Evolutionary conservation across 176 grass and related monocot genomes (phyloP).

Genomic region (Carex scoparia): DNA sequence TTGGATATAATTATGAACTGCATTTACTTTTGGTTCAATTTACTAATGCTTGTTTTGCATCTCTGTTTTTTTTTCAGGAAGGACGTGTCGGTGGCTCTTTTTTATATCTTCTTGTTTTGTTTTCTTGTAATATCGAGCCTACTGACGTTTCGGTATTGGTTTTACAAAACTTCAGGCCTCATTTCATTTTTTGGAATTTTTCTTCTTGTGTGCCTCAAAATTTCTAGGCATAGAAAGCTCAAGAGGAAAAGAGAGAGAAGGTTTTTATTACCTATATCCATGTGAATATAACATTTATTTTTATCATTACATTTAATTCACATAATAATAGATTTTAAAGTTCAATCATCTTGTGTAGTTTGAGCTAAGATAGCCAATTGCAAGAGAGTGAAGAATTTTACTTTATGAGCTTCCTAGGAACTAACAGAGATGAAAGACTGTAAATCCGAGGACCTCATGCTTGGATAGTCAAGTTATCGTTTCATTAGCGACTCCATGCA

Average conservation of each 20-base stretch:
- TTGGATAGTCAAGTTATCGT: background rate
- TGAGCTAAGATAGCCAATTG: background rate
- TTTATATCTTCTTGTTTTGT: constrained; percentile 54
- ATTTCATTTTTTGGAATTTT: constrained; percentile 65
- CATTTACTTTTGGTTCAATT: constrained; percentile 3
- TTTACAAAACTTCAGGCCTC: constrained; percentile 56
- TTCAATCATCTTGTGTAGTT: constrained; percentile 14
- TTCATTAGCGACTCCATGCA: background rate
- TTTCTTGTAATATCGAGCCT: constrained; percentile 70
- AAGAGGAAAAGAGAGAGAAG: constrained; percentile 83
- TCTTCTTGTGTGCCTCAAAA: constrained; percentile 61
- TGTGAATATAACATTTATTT: constrained; percentile 63
- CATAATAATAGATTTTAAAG: constrained; percentile 14
- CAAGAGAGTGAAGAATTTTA: background rate
- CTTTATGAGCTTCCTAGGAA: background rate
- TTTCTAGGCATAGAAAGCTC: constrained; percentile 82
- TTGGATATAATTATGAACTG: background rate
- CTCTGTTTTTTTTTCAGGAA: constrained; percentile 42
- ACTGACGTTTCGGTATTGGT: constrained; percentile 44
- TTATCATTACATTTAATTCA: constrained; percentile 26
- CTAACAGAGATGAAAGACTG: background rate
- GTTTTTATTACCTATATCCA: constrained; percentile 83
- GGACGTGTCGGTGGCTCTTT: constrained; percentile 65
- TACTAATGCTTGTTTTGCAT: background rate
- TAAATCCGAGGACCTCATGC: background rate